Evolutionary conservation across 371 early-diverging fungal genomes (phyloP), one percentile per base, ranked within the genome.

Genomic region (Thermomucor indicae-seudaticae): DNA sequence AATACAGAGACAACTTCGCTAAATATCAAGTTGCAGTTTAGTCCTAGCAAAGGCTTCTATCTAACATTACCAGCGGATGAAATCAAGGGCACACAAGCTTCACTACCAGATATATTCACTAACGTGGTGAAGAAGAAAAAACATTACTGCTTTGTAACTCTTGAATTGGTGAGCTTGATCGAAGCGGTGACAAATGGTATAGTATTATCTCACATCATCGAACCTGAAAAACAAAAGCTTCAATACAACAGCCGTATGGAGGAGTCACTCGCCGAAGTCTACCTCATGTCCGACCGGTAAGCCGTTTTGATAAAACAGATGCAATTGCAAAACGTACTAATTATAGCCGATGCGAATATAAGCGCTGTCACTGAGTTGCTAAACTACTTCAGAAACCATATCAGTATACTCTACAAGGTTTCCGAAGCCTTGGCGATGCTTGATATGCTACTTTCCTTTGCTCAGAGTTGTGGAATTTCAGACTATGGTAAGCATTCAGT

Each of bases 201-300:
- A 41, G 25, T 32, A n/a, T n/a, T n/a, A n/a, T n/a, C n/a, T n/a
- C n/a, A n/a, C n/a, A n/a, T n/a, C n/a, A n/a, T n/a, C n/a, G n/a
- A n/a, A n/a, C n/a, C n/a, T n/a, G n/a, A n/a, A n/a, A n/a, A n/a
- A n/a, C n/a, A 5, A 7, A 37, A 69, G 64, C 57, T 77, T 16
- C 76, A 81, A 60, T 72, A 68, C 31, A 82, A 78, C 52, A 75
- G 70, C 45, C 83, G 88, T 50, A 73, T 84, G 27, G 86, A 94
- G 46, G 91, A 92, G 42, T 86, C 95, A 1, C 70, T 95, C 19
- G 74, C 82, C 16, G 97, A 96, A 63, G 87, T 95, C 7, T 92
- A 82, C 55, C 48, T 90, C 37, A 83, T 92, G 81, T 89, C 90
- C 1, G 89, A 92, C 57, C 85, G 76, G 85, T 84, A 72, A 16